A percentile compares a stretch with the other conserved stretches of the same genome.
These are phyloP conservation scores for Pythium angustatum DNA, from an alignment of 352 stramenopile species.

Conservation along the genomic window DNA sequence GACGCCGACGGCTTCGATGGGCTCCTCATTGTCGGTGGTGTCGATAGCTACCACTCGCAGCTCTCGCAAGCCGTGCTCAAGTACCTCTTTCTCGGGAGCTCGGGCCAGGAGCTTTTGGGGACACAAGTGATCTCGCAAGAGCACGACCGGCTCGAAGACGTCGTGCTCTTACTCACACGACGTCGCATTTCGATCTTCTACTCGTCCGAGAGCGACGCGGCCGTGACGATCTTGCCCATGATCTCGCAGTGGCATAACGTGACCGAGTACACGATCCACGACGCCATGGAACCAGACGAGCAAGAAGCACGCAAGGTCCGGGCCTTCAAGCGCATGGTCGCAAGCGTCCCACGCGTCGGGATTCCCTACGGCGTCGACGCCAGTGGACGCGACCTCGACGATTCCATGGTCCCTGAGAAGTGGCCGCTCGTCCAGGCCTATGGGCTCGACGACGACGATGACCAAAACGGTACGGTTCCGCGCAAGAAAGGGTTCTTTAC, in stretches of 20 bases:
- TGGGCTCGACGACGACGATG: constrained; percentile 51
- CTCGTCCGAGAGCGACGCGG: constrained; percentile 63
- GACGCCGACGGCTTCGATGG: constrained; percentile 35
- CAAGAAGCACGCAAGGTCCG: constrained; percentile 69
- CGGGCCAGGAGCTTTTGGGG: constrained; percentile 69
- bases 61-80: constrained; percentile 67
- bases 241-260: constrained; percentile 73
- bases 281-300: constrained; percentile 66
- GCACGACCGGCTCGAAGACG: constrained; percentile 65
- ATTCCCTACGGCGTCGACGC: constrained; percentile 53
- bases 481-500: constrained; percentile 79
- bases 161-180: constrained; percentile 58
- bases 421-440: constrained; percentile 79
- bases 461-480: no score
- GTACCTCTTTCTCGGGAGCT: constrained; percentile 72
- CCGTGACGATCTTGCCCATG: constrained; percentile 57
- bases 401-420: constrained; percentile 66
- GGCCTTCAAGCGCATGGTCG: constrained; percentile 68
- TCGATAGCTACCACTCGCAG: constrained; percentile 70
- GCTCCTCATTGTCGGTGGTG: constrained; percentile 65
- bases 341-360: constrained; percentile 43
- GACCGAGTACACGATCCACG: constrained; percentile 62
- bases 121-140: constrained; percentile 73
- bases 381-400: constrained; percentile 37
- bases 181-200: constrained; percentile 57